Percentiles rank a stretch among this genome's conserved stretches.
Conservation (phyloP, 306 rosid genomes). For the Potentilla sterilis region DNA sequence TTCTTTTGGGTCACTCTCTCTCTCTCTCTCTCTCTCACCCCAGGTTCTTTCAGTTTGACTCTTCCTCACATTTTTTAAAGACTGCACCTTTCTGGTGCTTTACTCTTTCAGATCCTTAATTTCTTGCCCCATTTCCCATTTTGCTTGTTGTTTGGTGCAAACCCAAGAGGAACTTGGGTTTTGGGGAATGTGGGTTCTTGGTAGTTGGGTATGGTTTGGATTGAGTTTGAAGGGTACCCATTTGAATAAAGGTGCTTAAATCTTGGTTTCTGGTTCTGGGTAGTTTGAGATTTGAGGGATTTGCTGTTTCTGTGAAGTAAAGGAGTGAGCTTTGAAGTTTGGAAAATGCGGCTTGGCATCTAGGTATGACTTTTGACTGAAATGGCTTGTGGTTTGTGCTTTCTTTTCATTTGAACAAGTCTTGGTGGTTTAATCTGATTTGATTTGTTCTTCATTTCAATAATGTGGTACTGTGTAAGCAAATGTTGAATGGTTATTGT, state of each 20-base stretch:
- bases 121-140: slow-evolving; percentile 10
- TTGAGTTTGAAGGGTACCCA: slow-evolving; percentile 25
- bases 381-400: slow-evolving; percentile 20
- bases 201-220: neutral
- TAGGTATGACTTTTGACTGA: slow-evolving; percentile 37
- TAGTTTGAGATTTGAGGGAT: slow-evolving; percentile 16
- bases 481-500: neutral
- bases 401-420: neutral
- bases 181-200: slow-evolving; percentile 34
- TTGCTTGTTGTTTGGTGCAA: neutral
- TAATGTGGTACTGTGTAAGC: neutral
- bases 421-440: slow-evolving; percentile 1
- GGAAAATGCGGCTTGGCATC: slow-evolving; percentile 35
- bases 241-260: slow-evolving; percentile 20
- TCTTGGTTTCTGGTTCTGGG: slow-evolving; percentile 26
- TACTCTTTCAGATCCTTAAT: slow-evolving; percentile 26
- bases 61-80: neutral
- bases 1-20: neutral
- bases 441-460: neutral
- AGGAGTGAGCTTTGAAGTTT: slow-evolving; percentile 14
- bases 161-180: slow-evolving; percentile 7
- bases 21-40: neutral
- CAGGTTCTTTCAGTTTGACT: slow-evolving; percentile 1
- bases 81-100: neutral
- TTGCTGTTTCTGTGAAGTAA: slow-evolving; percentile 6